Percentiles rank a stretch among this genome's conserved stretches.
phyloP scores from a whole-genome alignment of 495 filamentous ascomycete genomes.

The Pyrenopolyporus hunteri region DNA sequence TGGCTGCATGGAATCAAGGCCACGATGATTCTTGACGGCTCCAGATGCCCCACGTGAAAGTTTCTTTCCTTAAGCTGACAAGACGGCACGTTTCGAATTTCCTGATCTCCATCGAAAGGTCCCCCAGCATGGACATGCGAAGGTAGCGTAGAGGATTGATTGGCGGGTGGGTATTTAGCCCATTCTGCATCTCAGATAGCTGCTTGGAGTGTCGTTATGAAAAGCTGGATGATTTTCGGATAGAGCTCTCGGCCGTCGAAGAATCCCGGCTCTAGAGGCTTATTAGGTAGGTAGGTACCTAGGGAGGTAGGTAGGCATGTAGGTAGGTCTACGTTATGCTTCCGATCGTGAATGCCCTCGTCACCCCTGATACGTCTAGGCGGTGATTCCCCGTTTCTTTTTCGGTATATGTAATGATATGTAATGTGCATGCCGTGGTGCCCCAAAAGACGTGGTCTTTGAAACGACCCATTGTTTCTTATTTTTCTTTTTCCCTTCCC shows the following conservation, averaged over 20 bases:
- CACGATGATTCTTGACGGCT: slow-evolving; percentile 21
- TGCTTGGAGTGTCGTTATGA: too few species aligned
- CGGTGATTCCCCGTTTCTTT: not conserved
- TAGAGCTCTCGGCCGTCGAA: too few species aligned
- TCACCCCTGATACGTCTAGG: not conserved
- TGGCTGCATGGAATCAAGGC: slow-evolving; percentile 21
- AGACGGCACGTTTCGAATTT: not conserved
- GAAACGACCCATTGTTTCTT: slow-evolving; percentile 12
- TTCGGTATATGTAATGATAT: not conserved
- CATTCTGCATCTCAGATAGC: not conserved
- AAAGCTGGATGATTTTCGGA: too few species aligned
- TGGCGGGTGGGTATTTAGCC: too few species aligned
- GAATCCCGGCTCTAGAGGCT: too few species aligned
- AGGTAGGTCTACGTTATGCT: too few species aligned
- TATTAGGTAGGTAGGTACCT: not conserved
- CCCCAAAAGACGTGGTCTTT: not conserved
- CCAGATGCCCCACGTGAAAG: slow-evolving; percentile 27
- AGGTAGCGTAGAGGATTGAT: too few species aligned
- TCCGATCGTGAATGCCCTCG: not conserved
- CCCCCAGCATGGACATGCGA: too few species aligned
- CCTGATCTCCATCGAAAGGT: not conserved
- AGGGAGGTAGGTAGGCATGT: too few species aligned
- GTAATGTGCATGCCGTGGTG: too few species aligned
- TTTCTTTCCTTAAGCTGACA: not conserved
- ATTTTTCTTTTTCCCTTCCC: not conserved